Evolutionary conservation across 2,329 filamentous ascomycete genomes (phyloP).

Genomic region (Trichophyton verrucosum): DNA sequence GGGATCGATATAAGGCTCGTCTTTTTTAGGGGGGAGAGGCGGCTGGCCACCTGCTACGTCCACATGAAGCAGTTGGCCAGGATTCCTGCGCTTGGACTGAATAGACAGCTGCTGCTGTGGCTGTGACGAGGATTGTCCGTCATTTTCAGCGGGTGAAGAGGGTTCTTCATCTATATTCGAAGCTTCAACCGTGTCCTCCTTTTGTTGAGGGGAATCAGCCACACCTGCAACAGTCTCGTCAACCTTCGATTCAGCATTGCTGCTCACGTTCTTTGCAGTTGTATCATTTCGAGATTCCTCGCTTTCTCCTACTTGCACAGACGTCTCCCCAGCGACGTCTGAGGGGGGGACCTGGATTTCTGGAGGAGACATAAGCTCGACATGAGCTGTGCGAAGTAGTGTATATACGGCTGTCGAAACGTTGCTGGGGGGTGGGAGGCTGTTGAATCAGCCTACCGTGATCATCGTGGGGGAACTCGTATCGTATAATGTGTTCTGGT

Average conservation of each 20-base stretch:
- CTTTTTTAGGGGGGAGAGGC: slow-evolving; percentile 40
- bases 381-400: slow-evolving; percentile 4
- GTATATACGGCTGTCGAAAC: neutral
- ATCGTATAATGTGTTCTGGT: neutral
- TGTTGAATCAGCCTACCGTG: neutral
- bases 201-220: neutral
- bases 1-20: slow-evolving; percentile 40
- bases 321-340: neutral
- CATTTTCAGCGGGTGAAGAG: neutral
- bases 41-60: slow-evolving; percentile 20
- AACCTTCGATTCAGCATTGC: neutral
- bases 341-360: slow-evolving; percentile 3
- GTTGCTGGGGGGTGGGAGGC: neutral
- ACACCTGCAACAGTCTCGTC: neutral
- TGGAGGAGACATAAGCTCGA: slow-evolving; percentile 11
- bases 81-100: slow-evolving; percentile 3
- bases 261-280: neutral
- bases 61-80: slow-evolving; percentile 3
- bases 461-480: neutral
- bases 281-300: neutral
- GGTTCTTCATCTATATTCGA: neutral
- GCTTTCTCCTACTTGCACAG: neutral
- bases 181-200: neutral
- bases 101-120: slow-evolving; percentile 5
- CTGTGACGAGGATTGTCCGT: neutral